Base-by-base conservation (phyloP, 306 rosid species). In the Leucaena leucocephala region DNA sequence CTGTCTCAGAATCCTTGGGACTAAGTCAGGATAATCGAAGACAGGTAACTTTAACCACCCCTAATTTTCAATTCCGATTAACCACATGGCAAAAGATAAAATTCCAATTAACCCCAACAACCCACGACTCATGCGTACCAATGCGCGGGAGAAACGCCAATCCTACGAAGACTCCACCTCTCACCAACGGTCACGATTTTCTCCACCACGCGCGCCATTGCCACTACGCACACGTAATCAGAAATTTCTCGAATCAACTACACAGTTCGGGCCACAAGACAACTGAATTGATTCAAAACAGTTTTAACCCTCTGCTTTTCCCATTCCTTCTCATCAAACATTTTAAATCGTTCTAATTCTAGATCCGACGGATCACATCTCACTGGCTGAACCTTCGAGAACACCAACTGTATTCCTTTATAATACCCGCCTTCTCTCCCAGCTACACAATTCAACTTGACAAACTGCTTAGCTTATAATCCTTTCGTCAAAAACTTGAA, bases 211-310 rank as follows among this genome's bases (percentile, higher is more conserved):
- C 50, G 72, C 36, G 71, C 45, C 58, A 43, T 62, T 14, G 77
- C 27, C 64, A 40, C 81, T 55, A 13, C 4, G 12, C 36, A 46
- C 50, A 61, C 50, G 46, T 7, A 54, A 57, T 16, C 7, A 44
- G 90, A 89, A 81, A 80, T 62, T 66, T 86, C 92, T 86, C 27
- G 92, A 89, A 89, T 44, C 68, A 55, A 84, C 87, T 82, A 82
- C 90, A 44, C 8, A 49, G 57, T 49, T 49, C 57, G 2, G 15
- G 2, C 17, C 2, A 49, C n/a, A 4, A 14, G n/a, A 14, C n/a
- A 13, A 3, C n/a, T 13, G 50, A 45, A 45, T 2, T 45, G 2
- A 45, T 45, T 45, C 15, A 45, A 45, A 45, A 6, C 7, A 5
- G 7, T 8, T 42, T n/a, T n/a, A n/a, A n/a, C n/a, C n/a, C n/a